Conservation (phyloP, 2,329 filamentous ascomycete genomes). For the Aspergillus pseudoterreus region DNA sequence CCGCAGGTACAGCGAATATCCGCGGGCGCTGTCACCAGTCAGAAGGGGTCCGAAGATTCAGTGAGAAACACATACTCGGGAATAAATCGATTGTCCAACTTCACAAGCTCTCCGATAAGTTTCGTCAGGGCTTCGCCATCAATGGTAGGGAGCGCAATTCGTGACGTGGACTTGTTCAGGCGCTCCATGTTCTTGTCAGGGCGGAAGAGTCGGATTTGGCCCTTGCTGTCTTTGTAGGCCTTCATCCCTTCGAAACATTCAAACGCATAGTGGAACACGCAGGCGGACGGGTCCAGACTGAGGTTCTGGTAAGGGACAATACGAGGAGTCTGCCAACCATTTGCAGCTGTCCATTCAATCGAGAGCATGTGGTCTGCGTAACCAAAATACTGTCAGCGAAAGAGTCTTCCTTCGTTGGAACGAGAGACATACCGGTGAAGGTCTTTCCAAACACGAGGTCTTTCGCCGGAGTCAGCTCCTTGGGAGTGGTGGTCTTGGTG, state of each 20-base stretch:
- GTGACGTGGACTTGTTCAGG: constrained; percentile 83
- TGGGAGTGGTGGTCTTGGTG: constrained; percentile 71
- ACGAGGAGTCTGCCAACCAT: constrained; percentile 77
- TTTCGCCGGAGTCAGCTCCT: constrained; percentile 67
- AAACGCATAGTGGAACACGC: constrained; percentile 98
- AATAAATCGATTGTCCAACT: constrained; percentile 85
- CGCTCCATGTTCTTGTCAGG: constrained; percentile 96
- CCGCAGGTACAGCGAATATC: constrained; percentile 92
- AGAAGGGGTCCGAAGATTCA: neutral
- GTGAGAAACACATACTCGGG: constrained; percentile 55
- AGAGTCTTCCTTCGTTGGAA: neutral
- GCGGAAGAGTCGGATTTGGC: constrained; percentile 80
- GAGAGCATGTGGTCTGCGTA: constrained; percentile 88
- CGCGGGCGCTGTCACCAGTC: constrained; percentile 49
- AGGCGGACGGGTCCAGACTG: constrained; percentile 90
- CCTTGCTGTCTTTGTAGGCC: constrained; percentile 85
- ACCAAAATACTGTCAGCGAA: constrained; percentile 16
- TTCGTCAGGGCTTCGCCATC: constrained; percentile 69
- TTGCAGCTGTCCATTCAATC: constrained; percentile 81
- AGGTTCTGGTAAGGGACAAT: constrained; percentile 97
- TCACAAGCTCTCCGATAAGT: constrained; percentile 74
- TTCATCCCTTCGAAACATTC: constrained; percentile 99
- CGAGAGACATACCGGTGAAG: constrained; percentile 68
- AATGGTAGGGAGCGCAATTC: constrained; percentile 91
- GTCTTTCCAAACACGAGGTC: constrained; percentile 84